Conservation (phyloP, 176 grass and related monocot species). For the Pharus latifolius region DNA sequence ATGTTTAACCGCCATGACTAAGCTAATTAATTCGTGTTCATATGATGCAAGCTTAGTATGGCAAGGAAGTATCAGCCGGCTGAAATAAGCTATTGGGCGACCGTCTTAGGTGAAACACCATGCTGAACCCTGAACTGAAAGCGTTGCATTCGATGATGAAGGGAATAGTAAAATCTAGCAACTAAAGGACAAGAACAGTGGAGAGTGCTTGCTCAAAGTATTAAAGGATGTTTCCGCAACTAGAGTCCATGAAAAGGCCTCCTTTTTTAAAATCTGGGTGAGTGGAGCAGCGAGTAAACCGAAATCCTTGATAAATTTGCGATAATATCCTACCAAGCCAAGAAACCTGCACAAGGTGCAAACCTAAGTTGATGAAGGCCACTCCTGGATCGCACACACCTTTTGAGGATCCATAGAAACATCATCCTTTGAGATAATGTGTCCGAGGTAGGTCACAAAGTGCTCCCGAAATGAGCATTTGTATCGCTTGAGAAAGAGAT, state of each 20-base stretch:
- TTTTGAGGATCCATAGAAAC: not conserved
- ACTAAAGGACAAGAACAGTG: not conserved
- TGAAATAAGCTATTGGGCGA: not conserved
- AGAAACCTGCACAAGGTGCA: not conserved
- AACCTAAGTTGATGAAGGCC: not conserved
- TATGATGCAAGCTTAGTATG: not conserved
- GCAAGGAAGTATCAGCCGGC: accelerated
- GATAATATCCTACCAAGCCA: not conserved
- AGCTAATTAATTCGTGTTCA: not conserved
- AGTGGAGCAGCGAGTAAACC: not conserved
- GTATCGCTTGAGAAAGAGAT: not conserved
- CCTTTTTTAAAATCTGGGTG: not conserved
- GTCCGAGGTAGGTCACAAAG: not conserved
- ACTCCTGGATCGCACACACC: not conserved
- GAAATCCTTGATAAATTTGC: too few relatives aligned
- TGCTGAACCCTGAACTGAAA: not conserved
- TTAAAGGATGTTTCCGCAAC: not conserved
- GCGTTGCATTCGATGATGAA: not conserved
- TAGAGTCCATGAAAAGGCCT: not conserved
- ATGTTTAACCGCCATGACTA: not conserved
- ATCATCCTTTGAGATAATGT: not conserved
- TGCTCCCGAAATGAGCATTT: not conserved
- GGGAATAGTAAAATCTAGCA: not conserved
- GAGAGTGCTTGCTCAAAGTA: not conserved
- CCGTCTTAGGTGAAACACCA: not conserved